Percentiles rank a stretch among this genome's conserved stretches.
These are phyloP conservation scores for Fraxinus paxiana DNA, from an alignment of 305 asterid genomes.

Conservation along the genomic window DNA sequence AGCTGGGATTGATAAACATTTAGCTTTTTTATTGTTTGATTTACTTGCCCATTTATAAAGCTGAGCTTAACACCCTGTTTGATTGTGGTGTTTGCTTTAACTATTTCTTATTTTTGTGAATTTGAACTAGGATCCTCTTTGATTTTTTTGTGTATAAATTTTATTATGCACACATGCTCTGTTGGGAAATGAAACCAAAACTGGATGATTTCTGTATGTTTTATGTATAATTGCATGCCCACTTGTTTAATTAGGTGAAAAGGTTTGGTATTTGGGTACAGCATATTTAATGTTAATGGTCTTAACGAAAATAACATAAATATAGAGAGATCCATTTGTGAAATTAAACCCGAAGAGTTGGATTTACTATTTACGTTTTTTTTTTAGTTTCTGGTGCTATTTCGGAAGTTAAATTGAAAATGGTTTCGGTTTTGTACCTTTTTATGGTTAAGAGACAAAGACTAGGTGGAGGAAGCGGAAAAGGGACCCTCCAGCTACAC, in stretches of 20 bases:
- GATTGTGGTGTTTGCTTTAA: constrained; percentile 5
- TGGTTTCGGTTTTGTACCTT: neutral
- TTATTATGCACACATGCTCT: constrained; percentile 8
- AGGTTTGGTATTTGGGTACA: constrained; percentile 25
- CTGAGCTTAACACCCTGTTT: constrained; percentile 5
- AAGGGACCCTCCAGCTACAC: constrained; percentile 55
- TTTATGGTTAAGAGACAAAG: constrained; percentile 54
- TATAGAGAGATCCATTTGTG: neutral
- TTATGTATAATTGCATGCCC: neutral
- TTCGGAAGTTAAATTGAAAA: constrained; percentile 10
- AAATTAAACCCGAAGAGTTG: neutral
- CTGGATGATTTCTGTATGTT: neutral
- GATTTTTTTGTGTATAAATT: constrained; percentile 13
- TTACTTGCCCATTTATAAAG: constrained; percentile 16
- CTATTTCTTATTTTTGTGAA: constrained; percentile 26
- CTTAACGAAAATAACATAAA: neutral
- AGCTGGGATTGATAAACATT: constrained; percentile 20
- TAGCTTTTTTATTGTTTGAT: constrained; percentile 15
- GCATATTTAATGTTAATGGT: neutral
- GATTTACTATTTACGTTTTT: constrained; percentile 1
- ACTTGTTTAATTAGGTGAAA: constrained; percentile 17
- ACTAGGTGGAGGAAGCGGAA: constrained; percentile 93
- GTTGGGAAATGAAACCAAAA: constrained; percentile 19
- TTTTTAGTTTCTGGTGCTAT: constrained; percentile 7
- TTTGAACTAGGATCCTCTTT: constrained; percentile 19